These are phyloP conservation scores for Euphorbia pulcherrima DNA, from an alignment of 345 rosid genomes.

Conservation along the genomic window DNA sequence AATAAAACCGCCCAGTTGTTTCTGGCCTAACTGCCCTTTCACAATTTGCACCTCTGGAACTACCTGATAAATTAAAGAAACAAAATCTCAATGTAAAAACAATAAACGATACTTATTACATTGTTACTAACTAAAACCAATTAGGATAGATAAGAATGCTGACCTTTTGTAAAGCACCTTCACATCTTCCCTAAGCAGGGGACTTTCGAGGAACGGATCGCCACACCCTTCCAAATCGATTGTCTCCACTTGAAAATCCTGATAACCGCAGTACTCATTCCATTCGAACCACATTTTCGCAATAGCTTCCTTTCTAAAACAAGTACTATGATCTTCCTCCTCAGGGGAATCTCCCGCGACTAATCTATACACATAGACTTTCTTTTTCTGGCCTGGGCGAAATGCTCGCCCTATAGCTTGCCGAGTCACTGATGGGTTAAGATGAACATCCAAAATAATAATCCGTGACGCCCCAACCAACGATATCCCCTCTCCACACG, in stretches of 20 bases:
- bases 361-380: conserved; percentile 64
- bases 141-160: conserved; percentile 7
- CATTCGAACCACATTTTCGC: conserved; percentile 95
- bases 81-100: neutral
- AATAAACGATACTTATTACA: too few species aligned
- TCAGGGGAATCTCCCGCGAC: conserved; percentile 80
- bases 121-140: neutral
- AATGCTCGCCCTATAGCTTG: conserved; percentile 88
- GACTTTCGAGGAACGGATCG: conserved; percentile 64
- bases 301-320: conserved; percentile 71
- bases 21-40: neutral
- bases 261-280: conserved; percentile 59
- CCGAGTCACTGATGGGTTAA: conserved; percentile 96
- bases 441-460: conserved; percentile 74
- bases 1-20: neutral
- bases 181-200: conserved; percentile 51
- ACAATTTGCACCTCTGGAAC: neutral
- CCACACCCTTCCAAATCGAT: conserved; percentile 49
- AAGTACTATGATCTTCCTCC: conserved; percentile 55
- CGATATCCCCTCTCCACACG: conserved; percentile 96
- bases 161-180: conserved; percentile 69
- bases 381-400: conserved; percentile 80
- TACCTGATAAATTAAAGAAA: conserved; percentile 33
- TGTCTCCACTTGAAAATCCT: conserved; percentile 44
- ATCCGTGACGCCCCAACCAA: conserved; percentile 85